A percentile compares a stretch with the other conserved stretches of the same genome.
Evolutionary conservation across 164 flowering plant genomes (phyloP).

Genomic region (Piper longum): DNA sequence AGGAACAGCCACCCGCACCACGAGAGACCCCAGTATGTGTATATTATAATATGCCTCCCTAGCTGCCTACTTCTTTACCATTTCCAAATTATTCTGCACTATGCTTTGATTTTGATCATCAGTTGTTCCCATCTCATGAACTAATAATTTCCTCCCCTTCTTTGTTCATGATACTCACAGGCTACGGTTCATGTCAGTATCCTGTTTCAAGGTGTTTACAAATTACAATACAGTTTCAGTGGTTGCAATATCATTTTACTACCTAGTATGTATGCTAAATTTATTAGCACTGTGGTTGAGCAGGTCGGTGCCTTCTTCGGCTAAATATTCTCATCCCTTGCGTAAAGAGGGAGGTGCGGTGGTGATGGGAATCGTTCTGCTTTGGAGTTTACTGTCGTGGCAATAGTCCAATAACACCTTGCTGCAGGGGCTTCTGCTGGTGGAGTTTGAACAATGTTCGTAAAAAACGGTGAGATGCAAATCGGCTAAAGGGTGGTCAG

Average conservation of each 20-base stretch:
- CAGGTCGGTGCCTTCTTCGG: conserved; percentile 22
- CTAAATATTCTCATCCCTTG: conserved; percentile 8
- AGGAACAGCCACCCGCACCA: conserved; percentile 54
- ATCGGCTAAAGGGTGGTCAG: no score
- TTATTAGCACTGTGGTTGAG: not conserved
- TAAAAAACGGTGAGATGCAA: no score
- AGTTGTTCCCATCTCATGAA: not conserved
- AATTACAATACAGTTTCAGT: not conserved
- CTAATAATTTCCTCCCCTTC: not conserved
- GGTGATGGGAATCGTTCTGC: conserved; percentile 16
- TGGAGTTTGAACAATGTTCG: no score
- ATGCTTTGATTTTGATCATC: not conserved
- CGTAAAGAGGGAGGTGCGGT: conserved; percentile 11
- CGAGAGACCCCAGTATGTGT: conserved; percentile 51
- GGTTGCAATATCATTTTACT: no score
- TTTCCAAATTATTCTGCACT: not conserved
- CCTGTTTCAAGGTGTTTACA: conserved; percentile 35
- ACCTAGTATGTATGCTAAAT: no score
- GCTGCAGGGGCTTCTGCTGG: not conserved
- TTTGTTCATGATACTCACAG: conserved; percentile 18
- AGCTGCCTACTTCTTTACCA: no score
- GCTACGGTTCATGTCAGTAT: conserved; percentile 51
- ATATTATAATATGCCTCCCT: not conserved
- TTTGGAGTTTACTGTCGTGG: conserved; percentile 13
- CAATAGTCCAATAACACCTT: not conserved